phyloP scores from a whole-genome alignment of 75 land plant genomes.

The Pinus taeda region DNA sequence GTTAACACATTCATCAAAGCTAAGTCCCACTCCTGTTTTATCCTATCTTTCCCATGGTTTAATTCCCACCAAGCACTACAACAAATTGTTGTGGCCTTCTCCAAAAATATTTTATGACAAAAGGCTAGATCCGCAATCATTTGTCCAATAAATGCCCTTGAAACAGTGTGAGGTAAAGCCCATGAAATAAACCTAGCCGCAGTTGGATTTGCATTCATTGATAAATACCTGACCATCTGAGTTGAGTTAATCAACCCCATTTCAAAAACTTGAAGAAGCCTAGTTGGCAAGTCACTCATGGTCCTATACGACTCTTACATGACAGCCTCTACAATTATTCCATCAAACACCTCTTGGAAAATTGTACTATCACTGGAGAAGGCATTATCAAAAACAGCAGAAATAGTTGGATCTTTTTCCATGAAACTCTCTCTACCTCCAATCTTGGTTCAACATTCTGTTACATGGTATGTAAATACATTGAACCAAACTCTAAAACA shows the following conservation, averaged over 20 bases:
- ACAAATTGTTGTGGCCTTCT: constrained; percentile 71
- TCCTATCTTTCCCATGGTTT: constrained; percentile 79
- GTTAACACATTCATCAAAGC: constrained; percentile 87
- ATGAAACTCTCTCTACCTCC: neutral
- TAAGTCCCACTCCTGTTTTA: constrained; percentile 92
- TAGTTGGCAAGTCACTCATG: constrained; percentile 85
- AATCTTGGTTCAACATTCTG: neutral
- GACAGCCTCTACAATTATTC: constrained; percentile 87
- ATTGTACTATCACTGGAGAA: neutral
- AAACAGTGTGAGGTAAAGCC: constrained; percentile 57
- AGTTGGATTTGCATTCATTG: constrained; percentile 88
- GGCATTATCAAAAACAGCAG: neutral
- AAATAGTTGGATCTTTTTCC: neutral
- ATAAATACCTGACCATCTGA: constrained; percentile 76
- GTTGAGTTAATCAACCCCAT: constrained; percentile 90
- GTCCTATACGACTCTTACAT: constrained; percentile 90
- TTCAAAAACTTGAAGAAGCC: constrained; percentile 88
- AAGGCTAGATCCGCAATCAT: constrained; percentile 95
- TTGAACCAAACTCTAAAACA: too few relatives aligned
- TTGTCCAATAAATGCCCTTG: constrained; percentile 94
- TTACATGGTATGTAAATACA: neutral
- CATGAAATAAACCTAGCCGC: constrained; percentile 58
- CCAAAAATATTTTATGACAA: constrained; percentile 63
- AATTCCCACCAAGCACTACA: constrained; percentile 84
- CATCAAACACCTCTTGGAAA: constrained; percentile 66